These are phyloP conservation scores for Fusarium foetens DNA, from an alignment of 2,329 filamentous ascomycete species.

Conservation along the genomic window DNA sequence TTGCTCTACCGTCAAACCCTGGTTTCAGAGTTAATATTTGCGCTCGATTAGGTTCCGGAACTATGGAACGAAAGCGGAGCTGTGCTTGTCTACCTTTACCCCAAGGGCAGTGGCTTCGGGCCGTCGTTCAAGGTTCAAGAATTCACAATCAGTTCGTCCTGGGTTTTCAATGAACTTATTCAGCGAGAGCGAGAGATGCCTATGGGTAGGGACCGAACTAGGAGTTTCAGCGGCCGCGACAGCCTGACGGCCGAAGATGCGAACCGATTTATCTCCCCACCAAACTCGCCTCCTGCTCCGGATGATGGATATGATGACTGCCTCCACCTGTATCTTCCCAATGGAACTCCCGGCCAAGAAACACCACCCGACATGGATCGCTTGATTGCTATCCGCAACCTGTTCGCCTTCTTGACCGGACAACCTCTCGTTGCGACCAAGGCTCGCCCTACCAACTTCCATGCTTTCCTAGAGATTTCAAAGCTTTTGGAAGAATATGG, in stretches of 20 bases:
- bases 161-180: constrained; percentile 64
- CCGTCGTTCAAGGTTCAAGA: constrained; percentile 70
- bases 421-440: constrained; percentile 71
- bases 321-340: constrained; percentile 65
- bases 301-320: constrained; percentile 53
- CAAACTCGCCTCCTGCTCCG: constrained; percentile 50
- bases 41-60: constrained; percentile 65
- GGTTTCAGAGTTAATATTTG: constrained; percentile 27
- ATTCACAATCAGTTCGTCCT: constrained; percentile 64
- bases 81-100: constrained; percentile 67
- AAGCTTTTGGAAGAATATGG: constrained; percentile 65
- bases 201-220: constrained; percentile 49
- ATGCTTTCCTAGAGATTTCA: constrained; percentile 65
- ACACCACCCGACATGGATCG: constrained; percentile 60
- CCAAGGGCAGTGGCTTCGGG: constrained; percentile 59
- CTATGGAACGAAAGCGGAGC: constrained; percentile 71
- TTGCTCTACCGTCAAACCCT: constrained; percentile 14
- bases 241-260: constrained; percentile 63
- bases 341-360: constrained; percentile 48
- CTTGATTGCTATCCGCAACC: constrained; percentile 68
- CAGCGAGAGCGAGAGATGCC: constrained; percentile 54
- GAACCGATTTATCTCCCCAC: constrained; percentile 51
- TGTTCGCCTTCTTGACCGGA: constrained; percentile 73
- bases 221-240: constrained; percentile 60
- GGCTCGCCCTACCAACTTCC: constrained; percentile 61